These are phyloP conservation scores for Knoxia roxburghii DNA, from an alignment of 257 asterid species.

Conservation along the genomic window DNA sequence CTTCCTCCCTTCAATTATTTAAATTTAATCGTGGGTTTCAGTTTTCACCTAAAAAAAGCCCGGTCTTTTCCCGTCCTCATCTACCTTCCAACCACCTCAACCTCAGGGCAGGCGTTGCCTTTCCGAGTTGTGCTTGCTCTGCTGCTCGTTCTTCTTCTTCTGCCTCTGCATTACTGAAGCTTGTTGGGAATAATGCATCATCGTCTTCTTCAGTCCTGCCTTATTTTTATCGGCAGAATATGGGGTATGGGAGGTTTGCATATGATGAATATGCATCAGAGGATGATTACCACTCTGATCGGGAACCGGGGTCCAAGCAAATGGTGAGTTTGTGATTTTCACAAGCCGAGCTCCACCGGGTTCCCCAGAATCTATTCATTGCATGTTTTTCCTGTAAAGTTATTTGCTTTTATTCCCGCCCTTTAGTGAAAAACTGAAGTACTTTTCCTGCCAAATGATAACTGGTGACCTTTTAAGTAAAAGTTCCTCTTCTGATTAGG, in stretches of 20 bases:
- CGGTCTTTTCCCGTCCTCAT: conserved; percentile 10
- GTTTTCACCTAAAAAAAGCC: conserved; percentile 24
- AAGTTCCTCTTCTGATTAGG: background rate
- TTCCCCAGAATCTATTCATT: conserved; percentile 1
- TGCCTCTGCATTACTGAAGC: conserved; percentile 28
- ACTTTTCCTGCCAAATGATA: background rate
- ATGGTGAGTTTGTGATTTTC: conserved; percentile 31
- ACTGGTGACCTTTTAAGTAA: background rate
- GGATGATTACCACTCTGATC: conserved; percentile 45
- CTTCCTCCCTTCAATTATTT: conserved; percentile 17
- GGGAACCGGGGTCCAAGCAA: conserved; percentile 51
- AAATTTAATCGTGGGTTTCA: conserved; percentile 27
- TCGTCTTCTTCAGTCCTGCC: conserved; percentile 31
- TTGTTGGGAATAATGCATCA: conserved; percentile 31
- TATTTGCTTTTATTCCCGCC: background rate
- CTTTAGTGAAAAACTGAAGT: background rate
- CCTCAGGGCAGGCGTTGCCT: conserved; percentile 14
- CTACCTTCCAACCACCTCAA: conserved; percentile 9
- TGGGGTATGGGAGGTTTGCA: conserved; percentile 62
- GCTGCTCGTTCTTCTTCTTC: conserved; percentile 24
- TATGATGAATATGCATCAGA: conserved; percentile 65
- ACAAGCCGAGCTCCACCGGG: background rate
- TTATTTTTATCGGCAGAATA: conserved; percentile 44
- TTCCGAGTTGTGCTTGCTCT: conserved; percentile 28
- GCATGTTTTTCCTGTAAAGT: background rate